phyloP scores from a whole-genome alignment of 768 basidiomycete genomes.

The Termitomyces sp. region DNA sequence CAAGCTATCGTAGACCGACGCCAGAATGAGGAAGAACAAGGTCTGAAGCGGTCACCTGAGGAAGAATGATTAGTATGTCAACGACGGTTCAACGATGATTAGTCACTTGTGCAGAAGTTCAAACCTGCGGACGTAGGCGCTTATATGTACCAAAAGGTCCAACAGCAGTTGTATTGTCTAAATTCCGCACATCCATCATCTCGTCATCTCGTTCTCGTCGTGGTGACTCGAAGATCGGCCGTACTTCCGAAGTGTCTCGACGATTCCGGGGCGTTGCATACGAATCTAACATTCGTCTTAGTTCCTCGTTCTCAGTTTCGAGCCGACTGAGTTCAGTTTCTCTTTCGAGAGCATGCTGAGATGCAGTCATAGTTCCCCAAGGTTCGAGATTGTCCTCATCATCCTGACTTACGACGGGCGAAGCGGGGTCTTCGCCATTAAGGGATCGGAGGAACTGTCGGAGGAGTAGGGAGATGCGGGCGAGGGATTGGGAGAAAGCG shows the following conservation, averaged over 20 bases:
- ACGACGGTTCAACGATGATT: background rate
- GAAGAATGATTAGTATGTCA: background rate
- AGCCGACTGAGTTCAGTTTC: constrained; percentile 88
- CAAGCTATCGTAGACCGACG: background rate
- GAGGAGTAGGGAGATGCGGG: constrained; percentile 63
- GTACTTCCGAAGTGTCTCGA: constrained; percentile 17
- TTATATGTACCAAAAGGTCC: constrained; percentile 44
- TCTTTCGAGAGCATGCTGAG: constrained; percentile 82
- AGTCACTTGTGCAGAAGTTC: constrained; percentile 5
- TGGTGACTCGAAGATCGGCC: constrained; percentile 17
- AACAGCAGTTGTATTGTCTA: constrained; percentile 16
- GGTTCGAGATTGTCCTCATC: constrained; percentile 36
- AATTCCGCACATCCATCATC: constrained; percentile 19
- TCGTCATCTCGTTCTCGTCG: constrained; percentile 18
- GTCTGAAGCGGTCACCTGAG: background rate
- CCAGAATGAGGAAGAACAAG: background rate
- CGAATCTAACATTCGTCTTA: constrained; percentile 67
- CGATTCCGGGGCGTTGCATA: constrained; percentile 23
- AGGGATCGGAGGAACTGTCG: constrained; percentile 66
- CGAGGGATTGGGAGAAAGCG: constrained; percentile 61
- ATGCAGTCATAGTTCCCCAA: constrained; percentile 30
- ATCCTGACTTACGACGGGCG: constrained; percentile 16
- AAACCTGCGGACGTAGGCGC: constrained; percentile 22
- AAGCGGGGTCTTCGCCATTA: constrained; percentile 55
- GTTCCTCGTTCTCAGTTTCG: constrained; percentile 80